phyloP scores from a whole-genome alignment of 495 filamentous ascomycete species.

The Annulohypoxylon bovei region DNA sequence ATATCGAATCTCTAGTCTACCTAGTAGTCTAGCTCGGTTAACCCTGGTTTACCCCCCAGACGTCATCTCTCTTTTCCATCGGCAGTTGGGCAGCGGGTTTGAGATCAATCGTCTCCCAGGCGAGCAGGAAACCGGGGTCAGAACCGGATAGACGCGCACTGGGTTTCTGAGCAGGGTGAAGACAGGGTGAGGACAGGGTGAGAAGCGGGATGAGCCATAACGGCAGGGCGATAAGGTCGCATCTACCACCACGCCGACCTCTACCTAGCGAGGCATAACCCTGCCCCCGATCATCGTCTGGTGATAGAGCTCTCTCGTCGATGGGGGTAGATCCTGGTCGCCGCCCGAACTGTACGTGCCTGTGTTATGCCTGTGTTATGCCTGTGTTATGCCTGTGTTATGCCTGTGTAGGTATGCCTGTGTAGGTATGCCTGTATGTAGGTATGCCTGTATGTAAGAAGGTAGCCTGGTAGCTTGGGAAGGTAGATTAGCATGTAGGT shows the following conservation, averaged over 20 bases:
- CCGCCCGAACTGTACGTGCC: slow-evolving; percentile 2
- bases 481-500: slow-evolving; percentile 2
- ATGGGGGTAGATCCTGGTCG: slow-evolving; percentile 13
- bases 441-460: not conserved
- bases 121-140: not conserved
- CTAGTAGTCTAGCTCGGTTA: slow-evolving; percentile 1
- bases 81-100: slow-evolving; percentile 38
- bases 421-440: not conserved
- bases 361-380: not conserved
- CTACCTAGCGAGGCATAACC: slow-evolving; percentile 23
- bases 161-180: slow-evolving; percentile 8
- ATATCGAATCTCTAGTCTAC: not conserved
- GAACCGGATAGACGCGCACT: slow-evolving; percentile 24
- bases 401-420: not conserved
- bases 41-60: slow-evolving; percentile 10
- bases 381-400: not conserved
- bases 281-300: slow-evolving; percentile 35
- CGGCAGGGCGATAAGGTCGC: slow-evolving; percentile 34
- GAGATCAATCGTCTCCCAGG: slow-evolving; percentile 26
- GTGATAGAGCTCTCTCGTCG: slow-evolving; percentile 28
- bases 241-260: slow-evolving; percentile 24
- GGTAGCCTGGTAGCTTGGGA: not conserved
- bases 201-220: slow-evolving; percentile 35
- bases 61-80: slow-evolving; percentile 16
- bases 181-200: not conserved